Evolutionary conservation across 371 early-diverging fungal genomes (phyloP), one percentile per base, ranked within the genome.

Genomic region (Capillidium heterosporum): DNA sequence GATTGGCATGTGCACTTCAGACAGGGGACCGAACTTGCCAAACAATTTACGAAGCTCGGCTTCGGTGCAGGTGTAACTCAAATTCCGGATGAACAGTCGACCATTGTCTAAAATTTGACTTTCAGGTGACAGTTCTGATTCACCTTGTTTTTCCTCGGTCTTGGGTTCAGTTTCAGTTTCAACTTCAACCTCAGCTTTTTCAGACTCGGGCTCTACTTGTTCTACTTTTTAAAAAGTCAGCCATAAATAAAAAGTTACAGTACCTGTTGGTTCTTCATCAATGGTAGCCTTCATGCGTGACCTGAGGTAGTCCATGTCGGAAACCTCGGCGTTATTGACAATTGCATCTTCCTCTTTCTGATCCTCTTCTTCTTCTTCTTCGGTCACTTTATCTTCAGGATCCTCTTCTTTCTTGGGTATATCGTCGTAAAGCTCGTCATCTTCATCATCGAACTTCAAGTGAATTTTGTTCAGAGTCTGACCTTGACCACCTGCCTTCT

Each of bases 1-100:
- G 51, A 97, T 84, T 13, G 97, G 92, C 73, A 96, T 80, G 68
- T 95, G 93, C 28, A 81, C 79, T 68, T 95, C 96, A 0, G 92
- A 81, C 10, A 97, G 64, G 0, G 90, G 89, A 3, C 98, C 98
- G 66, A 81, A 92, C 60, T 70, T 71, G 42, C 76, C 76, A 63
- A 95, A 95, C 23, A 78, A 59, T 19, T 70, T 67, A 54, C 80
- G 75, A 29, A 97, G 69, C 54, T 95, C 95, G 4, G 85, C 81
- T 56, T 84, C 86, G 0, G 91, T 87, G 60, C 89, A 84, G 39
- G 84, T 70, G 69, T 88, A 97, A 11, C 95, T 72, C 28, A 97
- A 72, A 64, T 95, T 95, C 57, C 86, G 80, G 44, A 95, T 79
- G 73, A 89, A 92, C 39, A 97, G 71, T 23, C 98, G 82, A 1